Conservation (phyloP, 2,329 filamentous ascomycete species). For the Neobulgaria alba region DNA sequence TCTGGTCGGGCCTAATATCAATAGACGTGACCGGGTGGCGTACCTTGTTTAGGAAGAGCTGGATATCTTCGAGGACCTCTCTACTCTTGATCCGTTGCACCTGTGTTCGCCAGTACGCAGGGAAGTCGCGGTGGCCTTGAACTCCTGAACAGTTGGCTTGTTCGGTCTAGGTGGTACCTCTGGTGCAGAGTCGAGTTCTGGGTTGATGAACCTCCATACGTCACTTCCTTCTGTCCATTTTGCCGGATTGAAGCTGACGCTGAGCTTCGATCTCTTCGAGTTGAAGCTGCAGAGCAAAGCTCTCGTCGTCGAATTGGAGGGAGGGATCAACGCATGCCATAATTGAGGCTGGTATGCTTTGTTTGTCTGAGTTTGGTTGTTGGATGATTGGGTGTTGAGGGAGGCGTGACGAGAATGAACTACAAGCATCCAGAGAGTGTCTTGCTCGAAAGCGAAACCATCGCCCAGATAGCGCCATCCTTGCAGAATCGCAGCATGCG, state of each 20-base stretch:
- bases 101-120: slow-evolving; percentile 3
- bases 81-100: slow-evolving; percentile 4
- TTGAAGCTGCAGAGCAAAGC: slow-evolving; percentile 21
- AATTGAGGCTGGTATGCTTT: background rate
- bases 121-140: too few relatives aligned
- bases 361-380: background rate
- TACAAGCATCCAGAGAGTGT: too few relatives aligned
- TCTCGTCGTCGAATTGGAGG: slow-evolving; percentile 18
- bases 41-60: too few relatives aligned
- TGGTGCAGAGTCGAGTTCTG: too few relatives aligned
- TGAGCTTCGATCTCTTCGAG: slow-evolving; percentile 19
- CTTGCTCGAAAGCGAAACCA: too few relatives aligned
- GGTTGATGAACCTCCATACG: too few relatives aligned
- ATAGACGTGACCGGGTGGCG: slow-evolving; percentile 5
- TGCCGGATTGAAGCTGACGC: slow-evolving; percentile 16
- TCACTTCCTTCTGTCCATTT: slow-evolving; percentile 16
- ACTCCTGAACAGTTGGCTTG: too few relatives aligned
- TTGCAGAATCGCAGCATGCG: too few relatives aligned
- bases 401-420: too few relatives aligned
- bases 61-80: slow-evolving; percentile 5
- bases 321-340: slow-evolving; percentile 7
- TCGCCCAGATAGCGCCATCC: too few relatives aligned
- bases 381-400: background rate
- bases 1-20: slow-evolving; percentile 7
- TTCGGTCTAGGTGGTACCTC: too few relatives aligned